phyloP scores from a whole-genome alignment of 371 early-diverging fungal genomes.

The Capillidium rhysosporum region DNA sequence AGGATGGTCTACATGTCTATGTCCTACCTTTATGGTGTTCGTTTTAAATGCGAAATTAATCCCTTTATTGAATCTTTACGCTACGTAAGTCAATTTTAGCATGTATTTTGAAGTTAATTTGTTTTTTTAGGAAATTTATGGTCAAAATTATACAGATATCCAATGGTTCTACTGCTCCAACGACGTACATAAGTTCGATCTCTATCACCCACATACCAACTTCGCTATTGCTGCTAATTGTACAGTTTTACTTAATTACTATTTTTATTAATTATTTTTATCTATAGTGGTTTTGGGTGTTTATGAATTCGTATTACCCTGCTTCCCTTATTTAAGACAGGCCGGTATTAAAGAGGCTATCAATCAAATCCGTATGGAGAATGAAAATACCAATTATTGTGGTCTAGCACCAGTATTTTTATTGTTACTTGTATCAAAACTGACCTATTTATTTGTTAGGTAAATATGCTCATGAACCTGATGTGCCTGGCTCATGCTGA shows the following conservation, averaged over 20 bases:
- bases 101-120: not conserved
- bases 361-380: constrained; percentile 67
- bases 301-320: constrained; percentile 36
- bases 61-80: constrained; percentile 54
- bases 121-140: constrained; percentile 52
- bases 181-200: constrained; percentile 62
- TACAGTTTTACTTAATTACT: constrained; percentile 11
- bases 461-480: constrained; percentile 86
- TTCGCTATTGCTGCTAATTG: constrained; percentile 56
- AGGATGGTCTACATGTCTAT: constrained; percentile 83
- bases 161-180: constrained; percentile 63
- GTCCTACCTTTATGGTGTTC: constrained; percentile 73
- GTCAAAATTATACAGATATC: constrained; percentile 58
- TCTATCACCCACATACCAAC: constrained; percentile 66
- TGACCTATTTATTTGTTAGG: constrained; percentile 13
- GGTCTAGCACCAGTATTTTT: constrained; percentile 64
- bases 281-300: constrained; percentile 24
- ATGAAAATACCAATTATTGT: constrained; percentile 70
- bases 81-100: constrained; percentile 9
- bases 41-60: constrained; percentile 31
- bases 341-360: constrained; percentile 52
- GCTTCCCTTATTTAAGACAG: constrained; percentile 31
- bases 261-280: not conserved
- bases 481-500: constrained; percentile 62
- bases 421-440: not conserved